Evolutionary conservation across 495 filamentous ascomycete species (phyloP).

Genomic region (Xylaria cubensis): DNA sequence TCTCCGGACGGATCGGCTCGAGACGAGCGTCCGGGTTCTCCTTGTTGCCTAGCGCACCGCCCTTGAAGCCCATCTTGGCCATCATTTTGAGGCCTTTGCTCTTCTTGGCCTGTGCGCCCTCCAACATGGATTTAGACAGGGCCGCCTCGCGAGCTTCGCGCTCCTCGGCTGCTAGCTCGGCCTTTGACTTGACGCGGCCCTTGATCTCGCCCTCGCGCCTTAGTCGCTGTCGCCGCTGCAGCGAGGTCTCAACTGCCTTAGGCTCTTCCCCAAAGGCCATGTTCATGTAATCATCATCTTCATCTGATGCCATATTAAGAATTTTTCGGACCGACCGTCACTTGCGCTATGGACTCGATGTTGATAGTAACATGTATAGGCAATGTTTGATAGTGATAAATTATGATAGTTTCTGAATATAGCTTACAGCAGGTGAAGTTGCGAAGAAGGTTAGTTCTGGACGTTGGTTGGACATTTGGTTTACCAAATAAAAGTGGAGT

Average conservation of each 20-base stretch:
- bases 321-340: neutral
- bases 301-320: conserved; percentile 42
- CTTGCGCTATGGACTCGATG: neutral
- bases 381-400: neutral
- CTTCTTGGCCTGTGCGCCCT: conserved; percentile 46
- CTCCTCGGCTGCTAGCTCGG: conserved; percentile 75
- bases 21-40: conserved; percentile 32
- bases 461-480: conserved; percentile 3
- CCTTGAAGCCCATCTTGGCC: conserved; percentile 92
- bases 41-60: conserved; percentile 71
- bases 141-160: conserved; percentile 74
- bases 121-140: conserved; percentile 71
- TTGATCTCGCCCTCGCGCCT: conserved; percentile 65
- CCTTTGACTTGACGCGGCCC: conserved; percentile 76
- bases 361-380: no score
- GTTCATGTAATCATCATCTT: conserved; percentile 69
- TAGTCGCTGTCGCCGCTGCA: conserved; percentile 61
- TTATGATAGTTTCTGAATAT: neutral
- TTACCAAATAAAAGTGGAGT: conserved; percentile 23
- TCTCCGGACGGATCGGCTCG: conserved; percentile 28
- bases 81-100: conserved; percentile 95
- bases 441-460: neutral
- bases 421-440: neutral
- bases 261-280: conserved; percentile 59
- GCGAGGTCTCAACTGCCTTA: conserved; percentile 57